Base-by-base conservation (phyloP, 1,139 yeast species). In the Magnusiomyces tetraspermus region DNA sequence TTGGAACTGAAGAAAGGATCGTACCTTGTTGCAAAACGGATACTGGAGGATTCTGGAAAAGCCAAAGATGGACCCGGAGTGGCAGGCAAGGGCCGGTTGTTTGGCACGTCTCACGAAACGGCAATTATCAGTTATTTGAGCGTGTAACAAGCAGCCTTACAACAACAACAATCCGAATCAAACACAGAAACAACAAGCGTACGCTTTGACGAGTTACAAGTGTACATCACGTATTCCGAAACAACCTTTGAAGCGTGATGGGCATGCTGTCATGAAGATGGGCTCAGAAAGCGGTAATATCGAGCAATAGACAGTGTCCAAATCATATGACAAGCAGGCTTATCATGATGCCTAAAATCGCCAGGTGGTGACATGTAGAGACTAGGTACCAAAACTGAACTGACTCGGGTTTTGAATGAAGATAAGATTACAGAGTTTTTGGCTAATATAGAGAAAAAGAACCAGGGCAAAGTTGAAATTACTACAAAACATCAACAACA, bases 301-400 rank as follows among this genome's bases (percentile, higher is more conserved):
- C 48, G 97, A 90, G 68, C 80, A 83, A 55, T 88, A 97, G 96
- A 85, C 83, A 26, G 77, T 92, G 2, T 85, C 97, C 0, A 85
- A 83, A 65, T 82, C 95, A 24, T 76, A 79, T 54, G 86, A 87
- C 13, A 80, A 81, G 60, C 85, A 82, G 59, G 80, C 75, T 1
- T 92, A 88, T 62, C 95, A 87, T 60, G 97, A 92, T 70, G 96
- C 96, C 76, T 97, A 55, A 90, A 92, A 66, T 79, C 87, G 0
- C 71, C 69, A 40, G 78, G 81, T 63, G 96, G 97, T n/a, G 99
- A 92, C 65, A 70, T 84, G 53, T 92, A 97, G 97, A 83, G 85
- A 0, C 72, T 87, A 52, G 92, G 80, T 26, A 84, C 83, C 47
- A 90, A 90, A 70, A 76, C 83, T 6, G 80, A 76, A 47, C 58